Evolutionary conservation across 257 asterid genomes (phyloP), one percentile per base, ranked within the genome.

Genomic region (Rauvolfia tetraphylla): DNA sequence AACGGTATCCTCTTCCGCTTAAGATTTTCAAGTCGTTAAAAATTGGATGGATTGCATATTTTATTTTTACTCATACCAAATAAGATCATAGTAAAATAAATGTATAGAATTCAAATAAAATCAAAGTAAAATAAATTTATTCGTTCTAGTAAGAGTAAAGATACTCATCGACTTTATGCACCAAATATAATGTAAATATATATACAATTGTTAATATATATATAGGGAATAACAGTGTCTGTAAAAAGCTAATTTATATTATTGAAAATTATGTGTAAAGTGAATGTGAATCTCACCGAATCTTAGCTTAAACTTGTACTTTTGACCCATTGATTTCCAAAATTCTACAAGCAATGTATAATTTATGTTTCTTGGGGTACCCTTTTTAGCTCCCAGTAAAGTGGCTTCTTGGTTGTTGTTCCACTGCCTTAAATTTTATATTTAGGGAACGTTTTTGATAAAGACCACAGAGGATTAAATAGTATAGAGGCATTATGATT

Each of bases 301-400:
- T 76, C 75, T 76, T 68, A 84, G 74, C 73, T 81, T 76, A 42
- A 57, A 49, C 29, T 11, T 59, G 42, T 68, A 75, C 95, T 84
- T 88, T 88, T 88, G 95, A 85, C 91, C 83, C 74, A 69, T 79
- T 42, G 74, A 72, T 83, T 29, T 31, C 80, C 41, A 77, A 81
- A 80, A 61, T 81, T 77, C 73, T 78, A 74, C 53, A 57, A 42
- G n/a, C 57, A 51, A 23, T 27, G 20, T 81, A 73, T 42, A 46
- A 27, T 38, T 58, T 71, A 79, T 67, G 14, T 39, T 63, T 61
- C 67, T 59, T 72, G n/a, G 69, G 82, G 51, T 76, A 78, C 54
- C 85, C 76, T 81, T 86, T 76, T 25, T 71, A 53, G 76, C 76
- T 79, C 74, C 70, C 62, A 66, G 72, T 77, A 80, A 88, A 85